Conservation (phyloP, 495 filamentous ascomycete genomes). For the Penicillium coprophilum region DNA sequence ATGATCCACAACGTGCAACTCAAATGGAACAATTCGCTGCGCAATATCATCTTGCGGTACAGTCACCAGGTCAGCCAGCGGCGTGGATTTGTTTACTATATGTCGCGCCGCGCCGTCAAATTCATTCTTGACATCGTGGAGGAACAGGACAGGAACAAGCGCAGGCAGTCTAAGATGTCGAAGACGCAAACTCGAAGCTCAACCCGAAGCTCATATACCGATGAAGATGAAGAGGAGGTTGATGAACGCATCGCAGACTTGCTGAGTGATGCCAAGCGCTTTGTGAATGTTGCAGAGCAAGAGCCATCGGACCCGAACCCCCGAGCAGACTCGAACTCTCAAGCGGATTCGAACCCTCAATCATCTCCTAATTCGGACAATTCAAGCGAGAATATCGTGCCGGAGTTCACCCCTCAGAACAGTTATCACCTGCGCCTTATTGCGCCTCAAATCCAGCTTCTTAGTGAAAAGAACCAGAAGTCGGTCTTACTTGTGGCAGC, state of each 20-base stretch:
- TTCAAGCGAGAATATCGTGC: constrained; percentile 70
- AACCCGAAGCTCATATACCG: constrained; percentile 48
- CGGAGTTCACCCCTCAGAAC: constrained; percentile 91
- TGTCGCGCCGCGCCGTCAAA: constrained; percentile 92
- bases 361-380: constrained; percentile 47
- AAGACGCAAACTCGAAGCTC: constrained; percentile 32
- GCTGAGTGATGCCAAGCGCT: constrained; percentile 78
- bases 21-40: constrained; percentile 95
- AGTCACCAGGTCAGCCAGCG: constrained; percentile 96
- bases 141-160: constrained; percentile 73
- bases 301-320: constrained; percentile 35
- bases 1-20: constrained; percentile 95
- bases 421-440: constrained; percentile 93
- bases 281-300: constrained; percentile 70
- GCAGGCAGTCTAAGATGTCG: constrained; percentile 41
- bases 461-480: constrained; percentile 96
- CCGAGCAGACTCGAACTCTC: constrained; percentile 31
- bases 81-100: constrained; percentile 95
- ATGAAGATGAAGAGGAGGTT: constrained; percentile 62
- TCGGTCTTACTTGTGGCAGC: constrained; percentile 89
- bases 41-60: constrained; percentile 95
- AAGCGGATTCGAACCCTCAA: constrained; percentile 29
- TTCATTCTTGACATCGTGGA: constrained; percentile 97
- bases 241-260: constrained; percentile 87
- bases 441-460: constrained; percentile 93